Evolutionary conservation across 2,329 filamentous ascomycete genomes (phyloP).

Genomic region (Penicillium sclerotiorum): DNA sequence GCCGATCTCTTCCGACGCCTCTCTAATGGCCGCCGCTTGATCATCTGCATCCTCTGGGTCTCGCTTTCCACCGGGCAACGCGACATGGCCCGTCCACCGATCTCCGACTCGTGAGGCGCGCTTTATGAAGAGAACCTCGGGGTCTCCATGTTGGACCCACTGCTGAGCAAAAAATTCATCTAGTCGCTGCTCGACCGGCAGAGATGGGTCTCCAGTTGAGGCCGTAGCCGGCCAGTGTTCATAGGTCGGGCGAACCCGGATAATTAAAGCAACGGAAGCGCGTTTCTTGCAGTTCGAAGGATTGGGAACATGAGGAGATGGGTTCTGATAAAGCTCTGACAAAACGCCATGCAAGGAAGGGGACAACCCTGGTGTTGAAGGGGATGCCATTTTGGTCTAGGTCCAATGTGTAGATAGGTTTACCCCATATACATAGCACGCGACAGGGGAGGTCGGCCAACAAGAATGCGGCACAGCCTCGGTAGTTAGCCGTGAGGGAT

Average conservation of each 20-base stretch:
- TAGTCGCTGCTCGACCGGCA: conserved; percentile 45
- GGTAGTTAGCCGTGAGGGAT: neutral
- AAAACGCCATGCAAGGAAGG: conserved; percentile 36
- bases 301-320: conserved; percentile 49
- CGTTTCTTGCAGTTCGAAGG: conserved; percentile 57
- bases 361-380: conserved; percentile 19
- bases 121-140: conserved; percentile 73
- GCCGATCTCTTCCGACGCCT: conserved; percentile 69
- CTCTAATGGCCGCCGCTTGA: conserved; percentile 63
- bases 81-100: conserved; percentile 70
- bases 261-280: conserved; percentile 67
- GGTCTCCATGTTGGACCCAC: conserved; percentile 68
- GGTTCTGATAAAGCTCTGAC: conserved; percentile 35
- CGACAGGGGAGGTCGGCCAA: neutral
- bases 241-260: conserved; percentile 63
- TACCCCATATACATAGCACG: neutral
- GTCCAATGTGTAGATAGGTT: conserved; percentile 3
- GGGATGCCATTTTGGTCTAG: too few relatives aligned
- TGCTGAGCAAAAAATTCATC: conserved; percentile 63
- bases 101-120: conserved; percentile 66
- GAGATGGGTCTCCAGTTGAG: conserved; percentile 22
- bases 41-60: conserved; percentile 67
- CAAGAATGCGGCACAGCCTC: neutral
- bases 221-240: conserved; percentile 52
- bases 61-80: conserved; percentile 67